These are phyloP conservation scores for Pedinophyceae sp. DNA, from an alignment of 139 green algal species.

Conservation along the genomic window DNA sequence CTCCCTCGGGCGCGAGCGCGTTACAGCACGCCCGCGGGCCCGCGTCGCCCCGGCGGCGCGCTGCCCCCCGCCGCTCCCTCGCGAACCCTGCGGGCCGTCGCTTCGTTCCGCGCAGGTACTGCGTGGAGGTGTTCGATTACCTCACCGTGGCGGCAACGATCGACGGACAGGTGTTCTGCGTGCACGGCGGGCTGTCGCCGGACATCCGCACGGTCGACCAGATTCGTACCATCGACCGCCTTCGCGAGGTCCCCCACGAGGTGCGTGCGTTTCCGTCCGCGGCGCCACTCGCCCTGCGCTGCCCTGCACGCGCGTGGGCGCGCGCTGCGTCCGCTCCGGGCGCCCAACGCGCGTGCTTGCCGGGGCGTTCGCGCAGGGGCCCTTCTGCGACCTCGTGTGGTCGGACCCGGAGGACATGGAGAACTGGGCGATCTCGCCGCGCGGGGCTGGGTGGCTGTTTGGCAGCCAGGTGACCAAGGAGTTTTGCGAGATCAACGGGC, in stretches of 20 bases:
- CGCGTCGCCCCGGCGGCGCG: background rate
- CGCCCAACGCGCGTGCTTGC: no score
- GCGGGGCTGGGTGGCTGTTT: conserved; percentile 95
- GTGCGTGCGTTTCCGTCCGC: conserved; percentile 37
- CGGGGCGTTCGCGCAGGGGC: no score
- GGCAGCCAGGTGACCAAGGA: conserved; percentile 74
- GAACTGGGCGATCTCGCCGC: conserved; percentile 80
- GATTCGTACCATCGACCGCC: conserved; percentile 88
- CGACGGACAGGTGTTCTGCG: conserved; percentile 85
- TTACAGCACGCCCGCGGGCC: background rate
- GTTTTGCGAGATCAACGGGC: conserved; percentile 88
- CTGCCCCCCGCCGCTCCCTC: no score
- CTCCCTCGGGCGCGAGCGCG: no score
- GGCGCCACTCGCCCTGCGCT: no score
- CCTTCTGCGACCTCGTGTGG: conserved; percentile 98
- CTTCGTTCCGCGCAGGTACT: no score
- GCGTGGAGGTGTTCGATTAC: conserved; percentile 84
- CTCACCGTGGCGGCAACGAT: conserved; percentile 83
- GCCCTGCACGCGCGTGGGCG: no score
- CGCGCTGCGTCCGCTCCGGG: no score
- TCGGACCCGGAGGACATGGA: conserved; percentile 97
- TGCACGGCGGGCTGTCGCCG: conserved; percentile 92
- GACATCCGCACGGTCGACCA: conserved; percentile 92
- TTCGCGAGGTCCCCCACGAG: conserved; percentile 97
- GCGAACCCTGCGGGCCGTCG: no score